Evolutionary conservation across 2,329 filamentous ascomycete genomes (phyloP), one percentile per base, ranked within the genome.

Genomic region (Hypoxylon sp.): DNA sequence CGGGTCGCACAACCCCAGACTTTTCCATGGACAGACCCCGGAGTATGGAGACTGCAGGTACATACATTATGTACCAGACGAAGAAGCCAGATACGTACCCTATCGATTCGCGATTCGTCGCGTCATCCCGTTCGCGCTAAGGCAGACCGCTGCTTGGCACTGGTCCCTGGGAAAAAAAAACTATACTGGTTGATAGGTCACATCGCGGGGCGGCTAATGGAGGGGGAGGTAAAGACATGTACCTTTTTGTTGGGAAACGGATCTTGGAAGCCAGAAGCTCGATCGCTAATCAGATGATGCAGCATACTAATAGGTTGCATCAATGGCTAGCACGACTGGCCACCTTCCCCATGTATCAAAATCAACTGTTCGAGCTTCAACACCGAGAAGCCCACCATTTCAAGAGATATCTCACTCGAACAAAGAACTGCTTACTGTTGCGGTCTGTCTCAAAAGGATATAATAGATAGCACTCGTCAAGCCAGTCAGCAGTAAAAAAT

Each of bases 191-290:
- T 60, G 54, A 37, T 39, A 62, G 24, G 53, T 44, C 11, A 48
- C 50, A 55, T 57, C 55, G 67, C 67, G 61, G 68, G 65, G 67
- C 57, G 4, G 24, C 24, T 24, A 24, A 24, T 24, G 24, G 61
- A 64, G 64, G 63, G 60, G 67, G 51, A 62, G 35, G 2, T 15
- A 24, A 42, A 48, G 8, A 52, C 17, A 50, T 15, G 32, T 48
- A 24, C 24, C 24, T 31, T 68, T 70, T 70, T 70, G 68, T 70
- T 70, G 68, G 68, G 68, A 70, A 67, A 65, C 56, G 57, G 65
- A 68, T 62, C 65, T 65, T 31, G 64, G 55, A 67, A 57, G 27
- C 51, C 55, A 32, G 46, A 65, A 50, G 42, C 56, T 54, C 62
- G 48, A 59, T 56, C 46, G 47, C 47, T 39, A 46, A 3, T 47